Percentiles rank a stretch among this genome's conserved stretches.
Conservation (phyloP, 106 monocot species). For the Allium sativum region DNA sequence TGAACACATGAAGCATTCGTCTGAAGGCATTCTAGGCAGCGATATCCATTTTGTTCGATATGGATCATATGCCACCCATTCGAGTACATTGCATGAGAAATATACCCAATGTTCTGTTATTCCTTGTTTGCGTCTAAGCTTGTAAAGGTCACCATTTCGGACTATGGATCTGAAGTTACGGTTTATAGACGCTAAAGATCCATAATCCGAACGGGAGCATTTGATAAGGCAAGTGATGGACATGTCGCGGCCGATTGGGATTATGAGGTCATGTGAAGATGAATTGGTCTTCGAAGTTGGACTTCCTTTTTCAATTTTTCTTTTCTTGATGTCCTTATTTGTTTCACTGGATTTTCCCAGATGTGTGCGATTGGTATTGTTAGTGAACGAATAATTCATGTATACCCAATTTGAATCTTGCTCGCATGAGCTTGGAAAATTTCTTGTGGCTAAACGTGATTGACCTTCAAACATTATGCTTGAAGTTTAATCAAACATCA, state of each 20-base stretch:
- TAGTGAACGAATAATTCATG: constrained; percentile 8
- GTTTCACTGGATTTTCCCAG: neutral
- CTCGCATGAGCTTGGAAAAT: constrained; percentile 12
- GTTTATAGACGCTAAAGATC: constrained; percentile 38
- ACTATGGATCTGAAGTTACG: constrained; percentile 41
- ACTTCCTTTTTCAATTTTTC: neutral
- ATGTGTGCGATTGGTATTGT: neutral
- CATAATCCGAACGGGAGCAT: constrained; percentile 49
- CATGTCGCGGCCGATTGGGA: constrained; percentile 37
- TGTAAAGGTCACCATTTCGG: constrained; percentile 55
- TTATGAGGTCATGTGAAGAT: constrained; percentile 23
- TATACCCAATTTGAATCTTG: constrained; percentile 21
- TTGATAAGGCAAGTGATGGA: constrained; percentile 50
- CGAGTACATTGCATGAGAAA: constrained; percentile 63
- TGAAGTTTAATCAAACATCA: neutral
- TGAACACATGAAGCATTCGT: constrained; percentile 55
- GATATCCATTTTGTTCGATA: constrained; percentile 40
- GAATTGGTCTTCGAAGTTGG: neutral
- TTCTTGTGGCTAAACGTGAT: constrained; percentile 8
- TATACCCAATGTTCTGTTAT: constrained; percentile 64
- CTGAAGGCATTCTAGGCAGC: constrained; percentile 49
- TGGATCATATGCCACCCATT: constrained; percentile 66
- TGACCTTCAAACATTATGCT: constrained; percentile 15
- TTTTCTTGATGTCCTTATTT: neutral
- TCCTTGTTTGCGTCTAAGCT: constrained; percentile 22